Evolutionary conservation across 169 alveolate species (phyloP).

Genomic region (Cystoisospora suis): DNA sequence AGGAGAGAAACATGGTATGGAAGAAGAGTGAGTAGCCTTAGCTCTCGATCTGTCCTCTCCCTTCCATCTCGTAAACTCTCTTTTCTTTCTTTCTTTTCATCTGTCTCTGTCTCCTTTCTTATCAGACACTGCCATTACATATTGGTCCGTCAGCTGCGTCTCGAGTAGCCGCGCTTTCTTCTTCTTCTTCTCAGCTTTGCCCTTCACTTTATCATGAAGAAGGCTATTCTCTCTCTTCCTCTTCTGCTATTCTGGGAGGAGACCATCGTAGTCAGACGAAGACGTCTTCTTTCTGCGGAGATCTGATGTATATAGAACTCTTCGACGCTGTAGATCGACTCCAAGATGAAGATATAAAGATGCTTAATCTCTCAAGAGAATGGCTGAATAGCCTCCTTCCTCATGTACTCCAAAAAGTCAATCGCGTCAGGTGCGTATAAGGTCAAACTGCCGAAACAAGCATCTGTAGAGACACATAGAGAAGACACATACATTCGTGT

Average conservation of each 20-base stretch:
- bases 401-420: slow-evolving; percentile 81
- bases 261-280: no score
- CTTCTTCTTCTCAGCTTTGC: no score
- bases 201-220: no score
- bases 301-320: slow-evolving; percentile 27
- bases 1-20: no score
- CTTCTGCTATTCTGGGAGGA: no score
- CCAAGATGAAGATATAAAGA: slow-evolving; percentile 65
- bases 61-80: no score
- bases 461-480: no score
- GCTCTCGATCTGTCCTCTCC: no score
- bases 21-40: no score
- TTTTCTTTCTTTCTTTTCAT: background rate
- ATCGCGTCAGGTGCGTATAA: slow-evolving; percentile 76
- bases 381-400: slow-evolving; percentile 90
- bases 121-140: slow-evolving; percentile 51
- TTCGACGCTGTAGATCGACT: slow-evolving; percentile 56
- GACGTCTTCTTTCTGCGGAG: slow-evolving; percentile 15
- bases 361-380: slow-evolving; percentile 81
- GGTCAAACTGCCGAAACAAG: no score
- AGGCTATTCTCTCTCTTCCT: no score
- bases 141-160: slow-evolving; percentile 52
- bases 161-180: slow-evolving; percentile 40
- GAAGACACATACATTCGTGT: no score
- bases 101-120: background rate